Conservation (phyloP, 2,329 filamentous ascomycete genomes). For the Beauveria rudraprayagi region DNA sequence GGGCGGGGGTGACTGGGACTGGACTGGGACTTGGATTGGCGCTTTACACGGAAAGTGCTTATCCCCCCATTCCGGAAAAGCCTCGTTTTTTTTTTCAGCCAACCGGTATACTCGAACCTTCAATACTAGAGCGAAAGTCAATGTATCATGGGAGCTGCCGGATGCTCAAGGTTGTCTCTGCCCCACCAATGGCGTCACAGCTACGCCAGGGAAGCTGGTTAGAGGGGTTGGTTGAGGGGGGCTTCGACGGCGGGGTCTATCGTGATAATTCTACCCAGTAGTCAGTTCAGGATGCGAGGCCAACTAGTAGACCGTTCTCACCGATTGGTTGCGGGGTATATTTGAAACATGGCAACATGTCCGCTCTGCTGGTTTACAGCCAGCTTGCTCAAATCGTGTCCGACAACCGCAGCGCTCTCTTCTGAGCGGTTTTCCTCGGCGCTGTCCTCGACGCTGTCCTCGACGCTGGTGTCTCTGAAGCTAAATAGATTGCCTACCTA, state of each 20-base stretch:
- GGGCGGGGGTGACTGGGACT: background rate
- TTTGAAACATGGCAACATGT: too few relatives aligned
- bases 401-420: too few relatives aligned
- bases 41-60: background rate
- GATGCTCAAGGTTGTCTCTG: constrained; percentile 2
- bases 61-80: background rate
- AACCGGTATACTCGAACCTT: background rate
- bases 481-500: too few relatives aligned
- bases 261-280: background rate
- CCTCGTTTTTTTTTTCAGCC: background rate
- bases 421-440: too few relatives aligned
- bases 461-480: too few relatives aligned
- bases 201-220: background rate
- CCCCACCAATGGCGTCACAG: constrained; percentile 12
- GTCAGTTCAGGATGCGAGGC: background rate
- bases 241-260: background rate
- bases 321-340: background rate
- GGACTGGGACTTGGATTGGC: background rate
- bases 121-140: background rate
- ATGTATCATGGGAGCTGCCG: constrained; percentile 6
- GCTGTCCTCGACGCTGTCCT: too few relatives aligned
- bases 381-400: too few relatives aligned
- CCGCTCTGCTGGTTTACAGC: too few relatives aligned
- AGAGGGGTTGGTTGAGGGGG: background rate
- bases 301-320: background rate